phyloP scores from a whole-genome alignment of 192 early-diverging fungal genomes.

The Thamnidium elegans region DNA sequence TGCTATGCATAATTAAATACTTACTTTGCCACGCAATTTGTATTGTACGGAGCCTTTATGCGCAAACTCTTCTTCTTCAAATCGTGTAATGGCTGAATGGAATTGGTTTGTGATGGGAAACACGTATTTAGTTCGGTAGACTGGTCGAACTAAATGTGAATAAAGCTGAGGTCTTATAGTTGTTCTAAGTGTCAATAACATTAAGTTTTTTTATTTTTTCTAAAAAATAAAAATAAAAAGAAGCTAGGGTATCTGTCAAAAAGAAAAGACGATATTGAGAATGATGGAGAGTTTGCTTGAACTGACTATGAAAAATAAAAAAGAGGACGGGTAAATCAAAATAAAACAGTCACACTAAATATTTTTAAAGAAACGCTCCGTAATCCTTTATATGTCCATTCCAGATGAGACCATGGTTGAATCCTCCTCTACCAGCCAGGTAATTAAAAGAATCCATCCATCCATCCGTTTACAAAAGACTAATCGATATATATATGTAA shows the following conservation, averaged over 20 bases:
- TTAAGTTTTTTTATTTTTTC: too few relatives aligned
- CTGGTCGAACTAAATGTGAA: too few relatives aligned
- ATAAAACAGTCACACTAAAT: not conserved
- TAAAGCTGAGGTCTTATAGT: not conserved
- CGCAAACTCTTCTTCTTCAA: not conserved
- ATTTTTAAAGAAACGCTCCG: too few relatives aligned
- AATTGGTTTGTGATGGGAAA: too few relatives aligned
- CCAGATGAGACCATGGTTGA: not conserved
- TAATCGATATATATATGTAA: not conserved
- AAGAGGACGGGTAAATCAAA: not conserved
- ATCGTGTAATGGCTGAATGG: not conserved
- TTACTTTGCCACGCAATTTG: conserved; percentile 34
- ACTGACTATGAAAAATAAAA: not conserved
- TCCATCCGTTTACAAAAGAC: conserved; percentile 20
- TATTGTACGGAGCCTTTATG: conserved; percentile 24
- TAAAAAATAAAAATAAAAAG: too few relatives aligned
- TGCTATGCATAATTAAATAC: not conserved
- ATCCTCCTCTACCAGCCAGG: conserved; percentile 18
- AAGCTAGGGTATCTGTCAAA: not conserved
- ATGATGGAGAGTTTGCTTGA: not conserved
- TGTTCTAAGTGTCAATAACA: not conserved
- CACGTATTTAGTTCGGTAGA: too few relatives aligned
- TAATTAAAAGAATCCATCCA: conserved; percentile 11
- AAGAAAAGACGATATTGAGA: not conserved
- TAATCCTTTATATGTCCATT: not conserved